Evolutionary conservation across 129 eudicot genomes (phyloP).

Genomic region (Dittrichia graveolens): DNA sequence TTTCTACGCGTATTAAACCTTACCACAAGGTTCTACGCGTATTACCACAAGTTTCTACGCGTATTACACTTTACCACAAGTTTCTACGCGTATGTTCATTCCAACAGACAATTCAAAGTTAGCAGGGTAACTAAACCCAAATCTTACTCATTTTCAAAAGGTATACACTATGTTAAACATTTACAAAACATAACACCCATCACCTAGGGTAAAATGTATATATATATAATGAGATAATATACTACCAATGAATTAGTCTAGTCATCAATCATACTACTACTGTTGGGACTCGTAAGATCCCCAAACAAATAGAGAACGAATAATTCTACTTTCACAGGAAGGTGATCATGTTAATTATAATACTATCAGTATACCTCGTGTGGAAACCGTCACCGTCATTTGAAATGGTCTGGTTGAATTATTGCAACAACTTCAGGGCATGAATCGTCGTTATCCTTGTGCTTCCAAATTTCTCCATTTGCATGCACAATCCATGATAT

Average conservation of each 20-base stretch:
- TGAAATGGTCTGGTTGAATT: constrained; percentile 75
- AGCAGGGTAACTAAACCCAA: constrained; percentile 17
- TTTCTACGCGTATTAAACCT: too few species aligned
- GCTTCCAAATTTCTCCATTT: constrained; percentile 93
- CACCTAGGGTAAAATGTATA: constrained; percentile 29
- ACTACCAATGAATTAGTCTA: constrained; percentile 7
- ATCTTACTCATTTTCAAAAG: constrained; percentile 25
- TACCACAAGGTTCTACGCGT: too few species aligned
- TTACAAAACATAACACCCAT: constrained; percentile 38
- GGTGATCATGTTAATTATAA: constrained; percentile 12
- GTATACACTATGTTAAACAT: constrained; percentile 33
- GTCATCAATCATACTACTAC: constrained; percentile 19
- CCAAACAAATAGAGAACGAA: not conserved
- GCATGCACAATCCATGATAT: constrained; percentile 85
- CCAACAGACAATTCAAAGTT: not conserved
- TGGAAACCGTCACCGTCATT: constrained; percentile 31
- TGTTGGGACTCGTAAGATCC: constrained; percentile 4
- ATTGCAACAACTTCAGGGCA: constrained; percentile 69
- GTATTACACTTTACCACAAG: too few species aligned
- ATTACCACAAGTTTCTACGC: too few species aligned
- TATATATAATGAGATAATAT: constrained; percentile 1
- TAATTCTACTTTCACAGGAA: constrained; percentile 25
- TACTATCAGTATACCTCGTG: not conserved
- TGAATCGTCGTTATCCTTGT: constrained; percentile 66
- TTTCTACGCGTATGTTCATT: too few species aligned